Percentiles rank a stretch among this genome's conserved stretches.
These are phyloP conservation scores for Apostasia shenzhenica DNA, from an alignment of 106 monocot genomes.

Conservation along the genomic window DNA sequence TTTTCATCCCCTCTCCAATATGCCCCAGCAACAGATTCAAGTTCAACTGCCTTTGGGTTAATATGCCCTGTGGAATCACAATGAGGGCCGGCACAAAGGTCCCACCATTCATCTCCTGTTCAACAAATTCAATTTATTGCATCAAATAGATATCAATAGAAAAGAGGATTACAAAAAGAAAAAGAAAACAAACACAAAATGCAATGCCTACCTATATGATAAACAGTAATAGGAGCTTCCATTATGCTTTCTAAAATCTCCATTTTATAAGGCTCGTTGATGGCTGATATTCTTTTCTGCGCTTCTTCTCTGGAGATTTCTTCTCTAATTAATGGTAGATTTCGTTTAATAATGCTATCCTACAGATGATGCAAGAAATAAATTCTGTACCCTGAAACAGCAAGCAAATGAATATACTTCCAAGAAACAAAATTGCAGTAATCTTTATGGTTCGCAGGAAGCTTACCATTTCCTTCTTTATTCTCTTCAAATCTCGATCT, in stretches of 20 bases:
- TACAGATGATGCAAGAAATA: conserved; percentile 88
- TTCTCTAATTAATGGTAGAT: conserved; percentile 88
- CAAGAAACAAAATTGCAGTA: conserved; percentile 10
- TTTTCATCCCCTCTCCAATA: conserved; percentile 97
- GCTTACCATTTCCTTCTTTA: conserved; percentile 94
- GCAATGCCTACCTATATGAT: conserved; percentile 66
- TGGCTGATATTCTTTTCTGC: conserved; percentile 58
- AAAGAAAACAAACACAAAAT: background rate
- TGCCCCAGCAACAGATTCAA: conserved; percentile 96
- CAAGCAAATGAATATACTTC: conserved; percentile 63
- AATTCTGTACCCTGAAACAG: conserved; percentile 77
- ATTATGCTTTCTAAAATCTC: conserved; percentile 88
- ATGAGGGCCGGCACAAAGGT: conserved; percentile 98
- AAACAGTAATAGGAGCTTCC: conserved; percentile 84
- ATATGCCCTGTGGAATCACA: conserved; percentile 86
- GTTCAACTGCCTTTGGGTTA: conserved; percentile 75
- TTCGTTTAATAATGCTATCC: conserved; percentile 81
- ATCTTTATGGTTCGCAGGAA: background rate
- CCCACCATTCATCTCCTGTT: conserved; percentile 97
- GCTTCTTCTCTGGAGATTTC: conserved; percentile 93
- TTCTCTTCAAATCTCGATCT: conserved; percentile 82
- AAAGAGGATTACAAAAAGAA: background rate
- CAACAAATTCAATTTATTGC: background rate
- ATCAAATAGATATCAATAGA: conserved; percentile 5
- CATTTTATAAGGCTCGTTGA: conserved; percentile 92